Evolutionary conservation across 768 basidiomycete species (phyloP), one percentile per base, ranked within the genome.

Genomic region (Leccinum variicolor): DNA sequence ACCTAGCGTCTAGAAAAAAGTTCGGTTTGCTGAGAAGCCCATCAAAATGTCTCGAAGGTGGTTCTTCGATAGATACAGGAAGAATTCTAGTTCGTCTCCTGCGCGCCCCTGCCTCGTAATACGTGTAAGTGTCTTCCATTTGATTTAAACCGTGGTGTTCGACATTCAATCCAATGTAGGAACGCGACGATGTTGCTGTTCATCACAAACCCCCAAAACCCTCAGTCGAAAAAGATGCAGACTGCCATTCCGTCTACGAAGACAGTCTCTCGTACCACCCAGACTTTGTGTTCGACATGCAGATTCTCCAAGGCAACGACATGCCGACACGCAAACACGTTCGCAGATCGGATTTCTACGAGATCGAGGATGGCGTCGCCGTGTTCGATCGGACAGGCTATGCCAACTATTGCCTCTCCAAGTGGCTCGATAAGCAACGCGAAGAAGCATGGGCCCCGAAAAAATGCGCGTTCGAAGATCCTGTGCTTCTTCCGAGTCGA

Each of bases 71-170:
- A 59, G 57, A 28, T 59, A 39, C 19, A 63, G 52, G 21, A 60
- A 47, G n/a, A 55, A 62, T 29, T 58, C 54, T n/a, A 14, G 2
- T 26, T 53, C 59, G 28, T 63, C 65, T 46, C 65, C 62, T 51
- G 34, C 54, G 28, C 71, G 71, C 1, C 65, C 71, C n/a, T 71
- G 70, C 53, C 71, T 71, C 6, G 53, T 70, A 14, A 33, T 62
- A 25, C 63, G 69, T 17, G 70, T 71, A 45, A 13, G 70, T 62
- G 3, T 31, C 26, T 33, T 26, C 14, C 19, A 34, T 39, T 34
- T 7, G 23, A 17, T 33, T 10, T 6, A 6, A 36, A 9, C n/a
- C n/a, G 1, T 19, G 5, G 4, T 46, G 6, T 23, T 13, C 50
- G 6, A 14, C 9, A 43, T 50, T 52, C 13, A 70, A 17, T n/a